A percentile compares a stretch with the other conserved stretches of the same genome.
phyloP scores from a whole-genome alignment of 1,284 basidiomycete species.

The Porphyrellus sp. region DNA sequence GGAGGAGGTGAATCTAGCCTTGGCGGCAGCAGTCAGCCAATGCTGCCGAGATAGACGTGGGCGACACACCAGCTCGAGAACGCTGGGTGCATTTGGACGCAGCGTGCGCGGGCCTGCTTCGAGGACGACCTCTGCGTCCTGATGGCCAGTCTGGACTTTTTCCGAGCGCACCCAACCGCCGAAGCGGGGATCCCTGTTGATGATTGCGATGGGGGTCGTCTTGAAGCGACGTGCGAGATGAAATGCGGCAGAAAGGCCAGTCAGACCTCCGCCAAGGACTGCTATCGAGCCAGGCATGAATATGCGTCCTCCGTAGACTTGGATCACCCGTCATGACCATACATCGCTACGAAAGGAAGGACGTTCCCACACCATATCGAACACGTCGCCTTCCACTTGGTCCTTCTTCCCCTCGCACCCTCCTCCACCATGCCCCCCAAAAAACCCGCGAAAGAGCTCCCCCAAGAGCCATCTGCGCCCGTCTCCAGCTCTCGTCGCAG shows the following conservation, averaged over 20 bases:
- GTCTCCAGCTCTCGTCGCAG: conserved; percentile 26
- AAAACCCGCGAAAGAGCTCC: conserved; percentile 17
- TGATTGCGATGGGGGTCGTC: conserved; percentile 54
- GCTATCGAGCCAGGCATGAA: conserved; percentile 47
- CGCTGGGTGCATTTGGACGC: conserved; percentile 65
- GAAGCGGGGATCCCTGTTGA: conserved; percentile 63
- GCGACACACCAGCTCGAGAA: conserved; percentile 76
- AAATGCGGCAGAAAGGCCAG: conserved; percentile 80
- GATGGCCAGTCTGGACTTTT: conserved; percentile 43
- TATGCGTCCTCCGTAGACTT: not conserved
- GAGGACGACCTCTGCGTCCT: conserved; percentile 50
- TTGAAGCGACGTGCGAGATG: conserved; percentile 70
- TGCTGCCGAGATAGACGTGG: not conserved
- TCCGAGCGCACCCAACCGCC: conserved; percentile 86
- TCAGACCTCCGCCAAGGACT: conserved; percentile 78
- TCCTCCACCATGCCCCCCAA: conserved; percentile 20
- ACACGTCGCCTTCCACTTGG: conserved; percentile 25
- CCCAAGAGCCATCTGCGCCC: conserved; percentile 12
- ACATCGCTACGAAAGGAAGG: conserved; percentile 8
- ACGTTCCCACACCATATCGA: conserved; percentile 24
- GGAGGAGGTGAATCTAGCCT: conserved; percentile 71
- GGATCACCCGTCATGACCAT: no score
- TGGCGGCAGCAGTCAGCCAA: conserved; percentile 22
- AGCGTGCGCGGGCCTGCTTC: conserved; percentile 85
- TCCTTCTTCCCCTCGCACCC: not conserved